Conservation (phyloP, 257 asterid species). For the Solanum etuberosum region DNA sequence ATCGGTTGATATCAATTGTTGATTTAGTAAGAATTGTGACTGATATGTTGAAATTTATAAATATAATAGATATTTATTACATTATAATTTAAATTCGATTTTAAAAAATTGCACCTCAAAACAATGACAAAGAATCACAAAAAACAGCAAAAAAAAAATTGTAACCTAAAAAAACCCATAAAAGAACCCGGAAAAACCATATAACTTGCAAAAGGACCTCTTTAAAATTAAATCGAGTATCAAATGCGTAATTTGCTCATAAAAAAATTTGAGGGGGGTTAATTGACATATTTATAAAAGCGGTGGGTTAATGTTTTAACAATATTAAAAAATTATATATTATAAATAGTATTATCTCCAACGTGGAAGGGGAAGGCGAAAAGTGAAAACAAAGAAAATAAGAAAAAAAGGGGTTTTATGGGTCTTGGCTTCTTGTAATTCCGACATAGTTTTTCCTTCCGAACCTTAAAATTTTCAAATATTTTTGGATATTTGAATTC, state of each 20-base stretch:
- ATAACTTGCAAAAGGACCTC: background rate
- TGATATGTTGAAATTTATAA: background rate
- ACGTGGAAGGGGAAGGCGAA: background rate
- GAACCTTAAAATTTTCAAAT: background rate
- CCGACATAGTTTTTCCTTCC: background rate
- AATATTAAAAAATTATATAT: background rate
- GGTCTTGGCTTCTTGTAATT: background rate
- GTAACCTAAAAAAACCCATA: no score
- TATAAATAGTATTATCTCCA: background rate
- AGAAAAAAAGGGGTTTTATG: background rate
- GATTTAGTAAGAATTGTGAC: background rate
- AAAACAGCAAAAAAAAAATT: no score
- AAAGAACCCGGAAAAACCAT: rapidly evolving
- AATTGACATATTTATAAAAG: background rate
- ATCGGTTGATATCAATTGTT: background rate
- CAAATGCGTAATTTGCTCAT: background rate
- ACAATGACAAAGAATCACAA: background rate
- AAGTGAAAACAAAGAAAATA: background rate
- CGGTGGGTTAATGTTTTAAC: background rate
- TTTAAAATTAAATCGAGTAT: background rate
- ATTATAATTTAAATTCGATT: background rate
- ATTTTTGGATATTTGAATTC: background rate
- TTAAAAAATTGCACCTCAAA: background rate
- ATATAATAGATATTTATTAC: background rate
- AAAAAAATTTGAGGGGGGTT: background rate